Percentiles rank a stretch among this genome's conserved stretches.
Evolutionary conservation across 1,284 basidiomycete genomes (phyloP).

Genomic region (Agaricales sp.): DNA sequence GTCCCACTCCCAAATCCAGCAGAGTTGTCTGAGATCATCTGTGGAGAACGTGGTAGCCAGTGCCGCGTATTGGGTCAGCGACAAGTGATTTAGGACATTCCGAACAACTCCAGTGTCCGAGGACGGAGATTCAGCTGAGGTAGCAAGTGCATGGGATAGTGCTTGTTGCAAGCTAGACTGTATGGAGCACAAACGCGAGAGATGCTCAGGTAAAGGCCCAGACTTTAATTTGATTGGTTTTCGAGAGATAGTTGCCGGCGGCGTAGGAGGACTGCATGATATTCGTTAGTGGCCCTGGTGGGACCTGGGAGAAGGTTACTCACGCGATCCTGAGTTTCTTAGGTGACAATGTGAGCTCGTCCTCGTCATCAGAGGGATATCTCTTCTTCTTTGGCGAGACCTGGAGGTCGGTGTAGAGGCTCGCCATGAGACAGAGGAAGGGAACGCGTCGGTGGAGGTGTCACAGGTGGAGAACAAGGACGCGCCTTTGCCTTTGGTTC

Average conservation of each 20-base stretch:
- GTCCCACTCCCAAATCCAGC: constrained; percentile 88
- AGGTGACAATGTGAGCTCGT: constrained; percentile 51
- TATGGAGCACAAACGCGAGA: constrained; percentile 48
- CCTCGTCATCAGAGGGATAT: constrained; percentile 35
- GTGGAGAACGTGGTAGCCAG: constrained; percentile 50
- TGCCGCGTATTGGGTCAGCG: constrained; percentile 58
- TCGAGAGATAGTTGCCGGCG: constrained; percentile 34
- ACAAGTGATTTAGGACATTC: constrained; percentile 70
- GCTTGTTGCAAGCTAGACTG: constrained; percentile 68
- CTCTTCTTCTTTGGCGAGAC: constrained; percentile 62
- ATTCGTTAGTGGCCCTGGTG: not conserved
- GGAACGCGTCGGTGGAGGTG: constrained; percentile 5
- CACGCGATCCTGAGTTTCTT: constrained; percentile 55
- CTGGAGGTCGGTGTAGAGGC: constrained; percentile 46
- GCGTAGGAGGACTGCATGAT: constrained; percentile 40
- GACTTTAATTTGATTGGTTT: constrained; percentile 17
- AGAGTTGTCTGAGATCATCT: constrained; percentile 61
- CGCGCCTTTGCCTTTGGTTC: not conserved
- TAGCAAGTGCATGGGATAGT: constrained; percentile 72
- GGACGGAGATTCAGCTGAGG: constrained; percentile 65
- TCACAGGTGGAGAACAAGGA: not conserved
- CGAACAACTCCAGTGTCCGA: constrained; percentile 63
- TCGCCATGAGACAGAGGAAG: constrained; percentile 34
- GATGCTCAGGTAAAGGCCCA: constrained; percentile 40
- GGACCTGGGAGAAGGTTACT: constrained; percentile 15